phyloP scores from a whole-genome alignment of 257 asterid genomes.

The Lycium barbarum region DNA sequence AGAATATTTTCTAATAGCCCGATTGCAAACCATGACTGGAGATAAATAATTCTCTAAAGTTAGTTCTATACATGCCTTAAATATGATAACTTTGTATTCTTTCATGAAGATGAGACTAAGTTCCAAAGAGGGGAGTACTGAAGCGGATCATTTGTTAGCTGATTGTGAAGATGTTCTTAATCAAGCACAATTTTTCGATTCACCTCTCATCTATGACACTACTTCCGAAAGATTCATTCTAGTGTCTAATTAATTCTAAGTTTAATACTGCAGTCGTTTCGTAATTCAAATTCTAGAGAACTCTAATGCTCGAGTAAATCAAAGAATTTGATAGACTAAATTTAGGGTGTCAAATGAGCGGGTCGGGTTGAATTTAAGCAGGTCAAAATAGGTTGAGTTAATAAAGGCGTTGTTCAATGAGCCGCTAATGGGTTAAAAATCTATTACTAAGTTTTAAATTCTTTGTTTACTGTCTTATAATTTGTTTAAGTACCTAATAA shows the following conservation, averaged over 20 bases:
- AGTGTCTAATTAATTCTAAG: not conserved
- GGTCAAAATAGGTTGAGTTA: too few species aligned
- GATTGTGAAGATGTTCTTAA: not conserved
- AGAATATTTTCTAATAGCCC: too few species aligned
- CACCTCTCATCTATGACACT: not conserved
- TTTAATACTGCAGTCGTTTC: not conserved
- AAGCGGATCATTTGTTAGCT: not conserved
- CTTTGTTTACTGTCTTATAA: too few species aligned
- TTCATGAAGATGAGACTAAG: not conserved
- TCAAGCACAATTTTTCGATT: not conserved
- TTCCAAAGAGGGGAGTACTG: not conserved
- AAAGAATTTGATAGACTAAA: not conserved
- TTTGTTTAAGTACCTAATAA: too few species aligned
- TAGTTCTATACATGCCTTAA: too few species aligned
- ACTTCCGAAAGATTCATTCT: not conserved
- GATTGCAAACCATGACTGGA: too few species aligned
- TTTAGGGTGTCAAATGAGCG: too few species aligned
- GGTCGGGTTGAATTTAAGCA: too few species aligned
- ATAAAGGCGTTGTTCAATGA: too few species aligned
- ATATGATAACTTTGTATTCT: not conserved
- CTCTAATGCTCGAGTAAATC: not conserved
- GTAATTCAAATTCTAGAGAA: not conserved
- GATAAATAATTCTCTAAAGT: too few species aligned
- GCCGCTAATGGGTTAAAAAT: too few species aligned
- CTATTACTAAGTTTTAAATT: too few species aligned